Base-by-base conservation (phyloP, 768 basidiomycete genomes). In the Mycena kentingensis region DNA sequence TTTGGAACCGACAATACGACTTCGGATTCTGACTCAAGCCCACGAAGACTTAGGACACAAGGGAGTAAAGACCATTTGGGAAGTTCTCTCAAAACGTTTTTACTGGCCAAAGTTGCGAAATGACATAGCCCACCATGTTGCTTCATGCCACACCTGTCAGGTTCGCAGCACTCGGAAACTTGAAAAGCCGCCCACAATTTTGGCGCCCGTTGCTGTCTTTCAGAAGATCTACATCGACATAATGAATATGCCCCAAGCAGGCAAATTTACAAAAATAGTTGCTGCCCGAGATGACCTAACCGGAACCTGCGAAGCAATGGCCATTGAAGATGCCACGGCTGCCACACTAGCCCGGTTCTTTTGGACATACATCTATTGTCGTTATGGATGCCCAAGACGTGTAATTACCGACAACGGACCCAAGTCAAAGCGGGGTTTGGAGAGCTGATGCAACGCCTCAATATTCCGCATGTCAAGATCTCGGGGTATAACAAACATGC, bases 301-400 rank as follows among this genome's bases (percentile, higher is more conserved):
- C 1, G 27, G 53, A 34, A 60, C 37, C 19, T 37, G 56, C 26
- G 63, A 67, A 56, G 64, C 58, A 31, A 21, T 60, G 21, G 55
- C 63, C 0, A 27, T 69, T 4, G n/a, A 34, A 0, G 41, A 37
- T 0, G 48, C 37, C 7, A 42, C 34, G 2, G 46, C 62, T 1
- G 38, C 46, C 11, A 13, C 50, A 1, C 19, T 70, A 0, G 57
- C 52, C 16, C 54, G 54, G 8, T 69, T 69, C 45, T 57, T 69
- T 12, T 67, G 61, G 55, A 64, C 70, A 46, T 52, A 70, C 12
- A 61, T 69, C 10, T 56, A 69, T n/a, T 70, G 68, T 36, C 53
- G 65, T 12, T 70, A 66, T 49, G 68, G 68, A 24, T 48, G 43
- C 0, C 42, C 67, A 5, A 57, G 38, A 4, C 49, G n/a, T 31